phyloP scores from a whole-genome alignment of 108 stramenopile genomes.

The Cyclotella baltica region DNA sequence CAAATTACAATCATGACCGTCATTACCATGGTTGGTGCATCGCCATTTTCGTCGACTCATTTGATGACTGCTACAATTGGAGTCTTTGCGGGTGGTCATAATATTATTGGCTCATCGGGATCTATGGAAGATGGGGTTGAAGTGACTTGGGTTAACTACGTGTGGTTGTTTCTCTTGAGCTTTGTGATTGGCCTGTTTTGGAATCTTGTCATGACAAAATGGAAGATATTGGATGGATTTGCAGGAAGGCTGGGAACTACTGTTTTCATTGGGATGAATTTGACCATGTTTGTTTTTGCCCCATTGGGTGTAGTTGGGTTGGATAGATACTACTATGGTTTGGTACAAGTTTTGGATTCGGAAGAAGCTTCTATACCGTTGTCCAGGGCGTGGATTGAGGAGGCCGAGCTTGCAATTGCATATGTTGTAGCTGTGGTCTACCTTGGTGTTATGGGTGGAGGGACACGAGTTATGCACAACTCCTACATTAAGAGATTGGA shows the following conservation, averaged over 20 bases:
- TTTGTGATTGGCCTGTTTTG: conserved; percentile 39
- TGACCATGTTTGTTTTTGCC: conserved; percentile 46
- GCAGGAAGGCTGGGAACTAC: conserved; percentile 58
- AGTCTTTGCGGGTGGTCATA: conserved; percentile 61
- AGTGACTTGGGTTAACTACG: conserved; percentile 23
- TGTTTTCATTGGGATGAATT: conserved; percentile 61
- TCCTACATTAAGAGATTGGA: conserved; percentile 31
- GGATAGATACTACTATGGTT: conserved; percentile 61
- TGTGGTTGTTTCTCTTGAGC: conserved; percentile 50
- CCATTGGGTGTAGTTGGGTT: conserved; percentile 55
- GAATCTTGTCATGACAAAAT: conserved; percentile 29
- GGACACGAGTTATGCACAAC: conserved; percentile 50
- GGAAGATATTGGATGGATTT: conserved; percentile 48
- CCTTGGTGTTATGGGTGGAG: conserved; percentile 45
- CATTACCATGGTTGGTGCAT: conserved; percentile 49
- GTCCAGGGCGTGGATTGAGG: conserved; percentile 41
- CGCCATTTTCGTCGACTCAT: conserved; percentile 44
- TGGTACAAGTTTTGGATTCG: conserved; percentile 35
- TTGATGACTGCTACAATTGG: conserved; percentile 50
- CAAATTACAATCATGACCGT: conserved; percentile 63
- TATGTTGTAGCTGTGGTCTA: conserved; percentile 45
- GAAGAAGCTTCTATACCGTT: conserved; percentile 40
- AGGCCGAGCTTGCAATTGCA: conserved; percentile 54
- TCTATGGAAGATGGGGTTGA: conserved; percentile 6
- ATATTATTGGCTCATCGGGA: conserved; percentile 49